Percentiles rank a stretch among this genome's conserved stretches.
Evolutionary conservation across 495 filamentous ascomycete species (phyloP).

Genomic region (Monascus purpureus): DNA sequence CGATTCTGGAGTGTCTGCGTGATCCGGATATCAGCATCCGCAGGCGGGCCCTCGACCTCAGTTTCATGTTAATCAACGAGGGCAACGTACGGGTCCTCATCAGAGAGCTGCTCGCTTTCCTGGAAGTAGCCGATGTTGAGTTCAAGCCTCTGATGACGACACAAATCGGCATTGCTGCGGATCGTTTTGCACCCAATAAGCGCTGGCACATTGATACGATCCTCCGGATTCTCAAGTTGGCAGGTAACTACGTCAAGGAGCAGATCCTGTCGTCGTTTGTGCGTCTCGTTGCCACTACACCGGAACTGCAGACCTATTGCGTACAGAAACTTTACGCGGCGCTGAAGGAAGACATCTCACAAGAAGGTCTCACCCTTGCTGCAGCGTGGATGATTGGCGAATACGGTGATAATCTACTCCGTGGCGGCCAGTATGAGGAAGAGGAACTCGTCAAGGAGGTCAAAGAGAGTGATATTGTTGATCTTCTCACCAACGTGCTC

Average conservation of each 20-base stretch:
- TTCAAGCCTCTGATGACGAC: constrained; percentile 97
- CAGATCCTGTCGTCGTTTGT: constrained; percentile 95
- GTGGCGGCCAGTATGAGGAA: constrained; percentile 86
- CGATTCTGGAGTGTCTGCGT: constrained; percentile 87
- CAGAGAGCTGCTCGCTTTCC: constrained; percentile 79
- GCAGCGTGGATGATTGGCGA: constrained; percentile 98
- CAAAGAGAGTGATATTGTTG: constrained; percentile 77
- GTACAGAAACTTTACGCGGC: constrained; percentile 86
- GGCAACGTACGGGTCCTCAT: constrained; percentile 87
- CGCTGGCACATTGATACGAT: constrained; percentile 98
- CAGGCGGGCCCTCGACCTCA: constrained; percentile 84
- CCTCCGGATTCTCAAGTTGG: constrained; percentile 83
- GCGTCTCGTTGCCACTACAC: constrained; percentile 84
- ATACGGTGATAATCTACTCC: constrained; percentile 78
- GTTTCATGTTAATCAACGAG: constrained; percentile 96
- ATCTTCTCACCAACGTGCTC: constrained; percentile 80
- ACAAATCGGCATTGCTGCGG: constrained; percentile 93
- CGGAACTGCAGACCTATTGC: constrained; percentile 90
- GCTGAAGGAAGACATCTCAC: constrained; percentile 90
- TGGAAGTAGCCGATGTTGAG: constrained; percentile 94
- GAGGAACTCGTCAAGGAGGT: constrained; percentile 86
- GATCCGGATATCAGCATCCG: constrained; percentile 99
- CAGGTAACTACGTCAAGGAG: constrained; percentile 94
- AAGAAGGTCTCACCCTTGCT: constrained; percentile 85
- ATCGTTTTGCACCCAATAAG: constrained; percentile 90